Conservation (phyloP, 306 rosid genomes). For the Quercus alba region DNA sequence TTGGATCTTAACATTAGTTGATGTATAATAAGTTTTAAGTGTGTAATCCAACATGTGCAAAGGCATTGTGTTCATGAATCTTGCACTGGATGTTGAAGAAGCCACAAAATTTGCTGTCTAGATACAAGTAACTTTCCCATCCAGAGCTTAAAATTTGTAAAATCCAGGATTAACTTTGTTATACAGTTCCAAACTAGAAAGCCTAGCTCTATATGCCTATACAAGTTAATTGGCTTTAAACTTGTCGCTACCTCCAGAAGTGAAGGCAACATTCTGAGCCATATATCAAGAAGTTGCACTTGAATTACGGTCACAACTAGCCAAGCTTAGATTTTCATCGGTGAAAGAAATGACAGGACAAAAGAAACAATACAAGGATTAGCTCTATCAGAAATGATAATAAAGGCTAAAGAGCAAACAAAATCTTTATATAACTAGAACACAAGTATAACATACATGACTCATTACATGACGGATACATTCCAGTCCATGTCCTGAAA, state of each 20-base stretch:
- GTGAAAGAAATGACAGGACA: background rate
- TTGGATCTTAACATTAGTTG: too few species aligned
- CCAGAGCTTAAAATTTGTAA: too few species aligned
- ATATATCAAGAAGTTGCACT: background rate
- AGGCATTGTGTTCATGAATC: too few species aligned
- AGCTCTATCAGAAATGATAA: background rate
- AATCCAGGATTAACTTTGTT: too few species aligned
- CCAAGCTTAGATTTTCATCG: background rate
- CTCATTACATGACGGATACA: slow-evolving; percentile 42
- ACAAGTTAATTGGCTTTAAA: too few species aligned
- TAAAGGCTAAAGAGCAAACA: slow-evolving; percentile 27
- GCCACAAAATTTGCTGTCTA: background rate
- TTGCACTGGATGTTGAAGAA: background rate
- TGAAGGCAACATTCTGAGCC: background rate
- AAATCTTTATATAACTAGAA: slow-evolving; percentile 39
- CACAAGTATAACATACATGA: slow-evolving; percentile 51
- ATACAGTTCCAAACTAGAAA: too few species aligned
- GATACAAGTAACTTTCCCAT: too few species aligned
- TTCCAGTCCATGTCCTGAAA: slow-evolving; percentile 40
- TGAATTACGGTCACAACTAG: background rate
- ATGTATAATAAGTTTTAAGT: too few species aligned
- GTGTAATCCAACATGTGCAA: too few species aligned
- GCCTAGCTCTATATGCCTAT: too few species aligned
- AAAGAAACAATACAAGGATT: slow-evolving; percentile 12
- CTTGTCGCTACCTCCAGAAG: too few species aligned